Evolutionary conservation across 768 basidiomycete species (phyloP).

Genomic region (Russula olivacea): DNA sequence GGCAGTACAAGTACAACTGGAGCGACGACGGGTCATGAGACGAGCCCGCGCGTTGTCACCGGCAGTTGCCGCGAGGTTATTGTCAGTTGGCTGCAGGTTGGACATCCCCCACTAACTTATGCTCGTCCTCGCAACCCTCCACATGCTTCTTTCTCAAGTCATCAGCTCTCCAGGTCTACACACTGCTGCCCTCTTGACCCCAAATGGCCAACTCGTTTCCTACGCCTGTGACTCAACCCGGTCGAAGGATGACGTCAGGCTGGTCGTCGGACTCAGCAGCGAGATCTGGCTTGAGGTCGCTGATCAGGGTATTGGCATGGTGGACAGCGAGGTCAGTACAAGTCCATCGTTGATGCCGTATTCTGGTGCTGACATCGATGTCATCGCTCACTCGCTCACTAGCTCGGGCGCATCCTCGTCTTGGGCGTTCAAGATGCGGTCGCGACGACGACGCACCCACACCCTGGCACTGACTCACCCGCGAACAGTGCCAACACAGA

Average conservation of each 20-base stretch:
- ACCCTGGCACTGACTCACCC: slow-evolving; percentile 22
- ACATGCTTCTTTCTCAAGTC: slow-evolving; percentile 57
- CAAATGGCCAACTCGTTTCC: slow-evolving; percentile 69
- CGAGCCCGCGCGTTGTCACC: background rate
- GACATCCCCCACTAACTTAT: slow-evolving; percentile 35
- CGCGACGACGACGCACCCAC: background rate
- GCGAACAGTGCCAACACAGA: slow-evolving; percentile 12
- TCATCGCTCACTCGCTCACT: background rate
- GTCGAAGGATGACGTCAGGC: slow-evolving; percentile 67
- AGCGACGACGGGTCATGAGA: background rate
- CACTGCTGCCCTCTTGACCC: slow-evolving; percentile 64
- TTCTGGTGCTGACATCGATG: background rate
- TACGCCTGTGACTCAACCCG: slow-evolving; percentile 50
- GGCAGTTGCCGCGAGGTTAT: slow-evolving; percentile 12
- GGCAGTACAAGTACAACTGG: background rate
- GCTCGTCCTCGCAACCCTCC: slow-evolving; percentile 65
- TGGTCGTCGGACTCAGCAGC: slow-evolving; percentile 63
- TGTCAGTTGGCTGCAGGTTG: background rate
- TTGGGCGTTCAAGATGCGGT: slow-evolving; percentile 49
- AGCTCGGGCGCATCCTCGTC: slow-evolving; percentile 71
- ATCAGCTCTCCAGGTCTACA: slow-evolving; percentile 57
- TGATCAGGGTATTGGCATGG: slow-evolving; percentile 61
- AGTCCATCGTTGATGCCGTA: background rate
- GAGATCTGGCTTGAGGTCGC: slow-evolving; percentile 77
- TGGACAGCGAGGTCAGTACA: slow-evolving; percentile 66